Base-by-base conservation (phyloP, 441 rosid species). In the Eruca vesicaria region DNA sequence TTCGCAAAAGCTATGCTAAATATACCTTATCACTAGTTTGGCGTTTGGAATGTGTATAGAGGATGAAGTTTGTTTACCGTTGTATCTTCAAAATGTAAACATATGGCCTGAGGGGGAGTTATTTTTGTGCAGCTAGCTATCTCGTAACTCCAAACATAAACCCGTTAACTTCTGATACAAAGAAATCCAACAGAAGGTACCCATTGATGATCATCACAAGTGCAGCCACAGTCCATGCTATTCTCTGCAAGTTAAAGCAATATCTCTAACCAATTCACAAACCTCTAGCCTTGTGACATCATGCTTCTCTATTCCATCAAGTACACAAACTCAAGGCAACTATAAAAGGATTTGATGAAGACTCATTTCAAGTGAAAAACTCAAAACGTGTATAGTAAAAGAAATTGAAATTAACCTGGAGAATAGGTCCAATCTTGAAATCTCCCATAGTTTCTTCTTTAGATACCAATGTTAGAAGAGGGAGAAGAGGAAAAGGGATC, bases 401-500 rank as follows among this genome's bases (percentile, higher is more conserved):
- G n/a, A n/a, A n/a, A n/a, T n/a, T n/a, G n/a, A 11, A n/a, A 1
- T 73, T 53, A 78, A 88, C 99, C 97, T 95, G 88, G 53, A 93
- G 86, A 71, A 77, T 1, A 10, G 94, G 87, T 0, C 94, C 91
- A 74, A 95, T 88, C 81, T 77, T 90, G 78, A 91, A 95, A 57
- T 75, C 77, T 58, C 98, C 97, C 98, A 95, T 91, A 71, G 90
- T 63, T 79, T 87, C 85, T 81, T 91, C 97, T 79, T 88, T 90
- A 56, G 97, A 82, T 18, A 91, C 98, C 81, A 95, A 78, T 2
- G 93, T 89, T 61, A 95, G 88, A 69, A 95, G 98, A 4, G 99
- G 99, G 69, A 95, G 88, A 73, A 93, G 89, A 11, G 99, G 97
- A 41, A 95, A 95, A 19, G 98, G 98, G 59, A 93, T 95, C 79